Evolutionary conservation across 2,329 filamentous ascomycete species (phyloP).

Genomic region (Macrophomina tecta): DNA sequence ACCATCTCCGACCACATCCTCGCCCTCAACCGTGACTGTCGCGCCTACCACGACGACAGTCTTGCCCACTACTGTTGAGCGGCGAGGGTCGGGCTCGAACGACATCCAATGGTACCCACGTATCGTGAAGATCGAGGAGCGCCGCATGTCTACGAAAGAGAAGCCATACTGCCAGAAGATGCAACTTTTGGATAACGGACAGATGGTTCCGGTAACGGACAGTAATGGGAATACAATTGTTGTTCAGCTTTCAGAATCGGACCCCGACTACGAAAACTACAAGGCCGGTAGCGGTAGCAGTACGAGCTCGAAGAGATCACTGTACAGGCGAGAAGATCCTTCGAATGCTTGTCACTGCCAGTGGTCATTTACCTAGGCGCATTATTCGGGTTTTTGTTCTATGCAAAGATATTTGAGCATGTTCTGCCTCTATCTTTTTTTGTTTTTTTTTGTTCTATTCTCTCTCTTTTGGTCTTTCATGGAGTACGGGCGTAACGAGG

Average conservation of each 20-base stretch:
- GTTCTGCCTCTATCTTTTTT: background rate
- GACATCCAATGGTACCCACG: slow-evolving; percentile 55
- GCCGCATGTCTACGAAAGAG: slow-evolving; percentile 55
- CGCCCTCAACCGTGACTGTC: slow-evolving; percentile 30
- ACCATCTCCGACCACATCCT: slow-evolving; percentile 4
- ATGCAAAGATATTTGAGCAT: slow-evolving; percentile 13
- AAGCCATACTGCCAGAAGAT: slow-evolving; percentile 70
- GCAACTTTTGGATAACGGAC: slow-evolving; percentile 61
- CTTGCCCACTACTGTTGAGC: background rate
- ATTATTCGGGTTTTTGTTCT: background rate
- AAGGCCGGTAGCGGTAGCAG: background rate
- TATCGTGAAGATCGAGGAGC: slow-evolving; percentile 70
- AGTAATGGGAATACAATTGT: slow-evolving; percentile 5
- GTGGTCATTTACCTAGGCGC: slow-evolving; percentile 24
- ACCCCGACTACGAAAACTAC: slow-evolving; percentile 11
- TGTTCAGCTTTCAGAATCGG: slow-evolving; percentile 22
- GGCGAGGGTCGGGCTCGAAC: slow-evolving; percentile 1
- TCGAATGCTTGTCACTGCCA: slow-evolving; percentile 27
- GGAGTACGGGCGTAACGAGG: slow-evolving; percentile 12
- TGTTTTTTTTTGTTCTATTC: too few relatives aligned
- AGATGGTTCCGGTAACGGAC: slow-evolving; percentile 36
- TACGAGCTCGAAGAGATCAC: slow-evolving; percentile 1
- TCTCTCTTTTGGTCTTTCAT: background rate
- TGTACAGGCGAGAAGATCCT: slow-evolving; percentile 15
- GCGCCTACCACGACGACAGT: slow-evolving; percentile 29